These are phyloP conservation scores for Prunus campanulata DNA, from an alignment of 306 rosid genomes.

Conservation along the genomic window DNA sequence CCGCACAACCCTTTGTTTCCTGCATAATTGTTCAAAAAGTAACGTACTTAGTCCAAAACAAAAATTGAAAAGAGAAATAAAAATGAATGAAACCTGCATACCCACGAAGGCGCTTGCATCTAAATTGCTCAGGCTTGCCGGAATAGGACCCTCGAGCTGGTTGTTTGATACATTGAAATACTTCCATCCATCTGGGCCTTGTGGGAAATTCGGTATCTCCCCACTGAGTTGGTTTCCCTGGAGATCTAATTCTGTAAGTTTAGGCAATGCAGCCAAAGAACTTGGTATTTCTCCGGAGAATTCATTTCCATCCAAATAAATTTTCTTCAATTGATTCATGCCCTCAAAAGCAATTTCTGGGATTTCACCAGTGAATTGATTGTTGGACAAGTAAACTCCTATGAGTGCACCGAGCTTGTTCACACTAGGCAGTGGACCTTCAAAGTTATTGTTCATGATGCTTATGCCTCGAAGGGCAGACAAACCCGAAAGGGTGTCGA, in stretches of 20 bases:
- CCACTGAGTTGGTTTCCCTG: slow-evolving; percentile 57
- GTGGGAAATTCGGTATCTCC: slow-evolving; percentile 46
- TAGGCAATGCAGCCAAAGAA: slow-evolving; percentile 52
- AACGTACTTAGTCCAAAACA: not conserved
- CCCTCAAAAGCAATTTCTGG: slow-evolving; percentile 47
- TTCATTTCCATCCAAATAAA: slow-evolving; percentile 50
- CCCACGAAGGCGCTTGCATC: slow-evolving; percentile 42
- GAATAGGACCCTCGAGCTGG: slow-evolving; percentile 54
- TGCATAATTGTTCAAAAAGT: not conserved
- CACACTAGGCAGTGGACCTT: slow-evolving; percentile 57
- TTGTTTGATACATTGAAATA: slow-evolving; percentile 50
- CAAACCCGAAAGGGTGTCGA: slow-evolving; percentile 35
- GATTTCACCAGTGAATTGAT: slow-evolving; percentile 61
- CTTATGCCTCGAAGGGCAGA: slow-evolving; percentile 46
- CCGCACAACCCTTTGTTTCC: slow-evolving; percentile 5
- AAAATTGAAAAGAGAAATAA: not conserved
- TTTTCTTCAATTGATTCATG: slow-evolving; percentile 42
- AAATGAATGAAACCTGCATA: slow-evolving; percentile 10
- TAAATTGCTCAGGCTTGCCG: slow-evolving; percentile 25
- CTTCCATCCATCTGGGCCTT: slow-evolving; percentile 21
- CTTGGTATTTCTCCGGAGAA: slow-evolving; percentile 57
- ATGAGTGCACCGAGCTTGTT: slow-evolving; percentile 34
- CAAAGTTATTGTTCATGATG: slow-evolving; percentile 51
- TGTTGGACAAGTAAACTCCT: slow-evolving; percentile 50
- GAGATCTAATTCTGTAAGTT: slow-evolving; percentile 55